Base-by-base conservation (phyloP, 345 rosid genomes). In the Eutrema japonicum region DNA sequence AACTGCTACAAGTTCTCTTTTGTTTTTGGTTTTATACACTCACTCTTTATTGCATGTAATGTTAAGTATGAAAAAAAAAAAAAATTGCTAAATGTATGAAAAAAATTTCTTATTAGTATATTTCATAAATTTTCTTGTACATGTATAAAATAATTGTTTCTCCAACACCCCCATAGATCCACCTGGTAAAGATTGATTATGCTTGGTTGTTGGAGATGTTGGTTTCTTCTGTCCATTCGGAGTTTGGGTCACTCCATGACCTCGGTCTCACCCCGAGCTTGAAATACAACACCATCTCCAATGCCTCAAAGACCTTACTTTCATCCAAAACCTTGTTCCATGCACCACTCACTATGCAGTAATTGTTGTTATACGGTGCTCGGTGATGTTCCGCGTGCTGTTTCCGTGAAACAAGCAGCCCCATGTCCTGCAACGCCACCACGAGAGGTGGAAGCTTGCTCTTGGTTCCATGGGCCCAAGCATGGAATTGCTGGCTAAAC, bases 391-490 rank as follows among this genome's bases (percentile, higher is more conserved):
- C 87, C 1, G 64, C 83, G 5, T 94, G 98, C 37, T 91, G 88
- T 3, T 64, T 22, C 71, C 96, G 75, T 0, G 97, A 89, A 77
- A 94, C 90, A 0, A 91, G 87, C 70, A 89, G 68, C 2, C 95
- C 95, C 0, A 73, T 81, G 33, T 88, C 96, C 71, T 94, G 98
- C 82, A 91, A 43, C 0, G 82, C 80, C 73, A 85, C 90, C 48
- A 89, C 95, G 2, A 66, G 14, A 3, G 85, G 82, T 0, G 97
- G 97, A 49, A 94, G 72, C 83, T 83, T 88, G 86, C 96, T 88
- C 84, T 87, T 94, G 14, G 93, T 91, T 69, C 95, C 79, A 29
- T 91, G 97, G 56, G 97, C 96, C 98, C 97, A 94, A n/a, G 93
- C 86, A 78, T 94, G 98, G 38, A 89, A 89, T 65, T 88, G 96